Base-by-base conservation (phyloP, 345 rosid species). In the Xanthoceras sorbifolium region DNA sequence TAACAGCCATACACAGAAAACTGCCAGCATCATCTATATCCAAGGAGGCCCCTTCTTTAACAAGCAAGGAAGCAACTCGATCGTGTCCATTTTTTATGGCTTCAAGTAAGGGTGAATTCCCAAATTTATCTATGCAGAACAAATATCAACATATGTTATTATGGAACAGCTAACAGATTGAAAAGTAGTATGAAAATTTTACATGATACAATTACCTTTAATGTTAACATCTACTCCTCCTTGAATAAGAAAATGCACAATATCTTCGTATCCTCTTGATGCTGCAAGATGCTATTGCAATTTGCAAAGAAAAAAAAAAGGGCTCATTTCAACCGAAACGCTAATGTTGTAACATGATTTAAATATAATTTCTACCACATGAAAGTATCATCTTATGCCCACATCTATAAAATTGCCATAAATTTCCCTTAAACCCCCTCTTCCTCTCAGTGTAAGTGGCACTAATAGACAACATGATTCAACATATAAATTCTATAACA, bases 261-360 rank as follows among this genome's bases (percentile, higher is more conserved):
- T 84, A 75, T 93, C 97, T 77, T 89, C 97, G 4, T 84, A 87
- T 57, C 98, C 99, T 84, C 89, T 91, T 12, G 88, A 86, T 76
- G 97, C 95, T 23, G 97, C 94, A 82, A 94, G 93, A 86, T 96
- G 99, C 99, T 96, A 86, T 80, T 80, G 57, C 80, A 77, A 55
- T 74, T 14, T 26, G 44, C n/a, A n/a, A n/a, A n/a, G n/a, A n/a
- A n/a, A n/a, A 78, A 84, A 29, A 55, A 12, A 61, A 9, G 28
- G 40, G 28, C 3, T 29, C 64, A 65, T 62, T 2, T 67, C 42
- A 82, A 72, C 48, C 9, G 29, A 66, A 17, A 23, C 14, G n/a
- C 15, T 77, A 31, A 42, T 18, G 8, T 73, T 15, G 36, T 6
- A 26, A 40, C 67, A 15, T 23, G 38, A 15, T 38, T 72, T 25